Evolutionary conservation across 2,329 filamentous ascomycete species (phyloP).

Genomic region (Macrophomina phaseolina): DNA sequence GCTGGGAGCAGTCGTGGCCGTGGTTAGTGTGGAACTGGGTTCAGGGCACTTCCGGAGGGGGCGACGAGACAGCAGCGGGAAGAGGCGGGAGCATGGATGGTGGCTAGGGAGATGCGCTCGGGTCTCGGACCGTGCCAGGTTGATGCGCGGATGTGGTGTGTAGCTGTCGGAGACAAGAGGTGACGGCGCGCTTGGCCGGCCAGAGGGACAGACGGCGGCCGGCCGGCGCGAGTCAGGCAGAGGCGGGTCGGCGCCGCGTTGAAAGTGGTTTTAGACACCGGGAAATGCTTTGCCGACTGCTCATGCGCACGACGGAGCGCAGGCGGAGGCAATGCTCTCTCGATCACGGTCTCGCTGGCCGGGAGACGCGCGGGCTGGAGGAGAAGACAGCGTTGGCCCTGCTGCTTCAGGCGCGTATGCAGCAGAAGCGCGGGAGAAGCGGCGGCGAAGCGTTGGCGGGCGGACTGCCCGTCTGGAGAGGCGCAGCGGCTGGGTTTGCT

Average conservation of each 20-base stretch:
- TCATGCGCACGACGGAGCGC: neutral
- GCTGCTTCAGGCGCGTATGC: neutral
- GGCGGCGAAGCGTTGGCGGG: neutral
- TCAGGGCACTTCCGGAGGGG: neutral
- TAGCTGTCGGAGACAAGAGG: too few species aligned
- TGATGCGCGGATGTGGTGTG: too few species aligned
- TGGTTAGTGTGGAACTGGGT: too few species aligned
- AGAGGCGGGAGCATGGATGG: neutral
- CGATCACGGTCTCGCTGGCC: neutral
- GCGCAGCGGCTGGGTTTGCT: neutral
- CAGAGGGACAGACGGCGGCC: neutral
- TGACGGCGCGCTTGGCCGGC: too few species aligned
- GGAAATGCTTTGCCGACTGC: neutral
- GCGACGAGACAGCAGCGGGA: neutral
- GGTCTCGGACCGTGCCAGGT: neutral
- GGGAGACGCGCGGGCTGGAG: neutral
- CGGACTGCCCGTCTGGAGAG: neutral
- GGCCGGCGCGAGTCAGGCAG: neutral
- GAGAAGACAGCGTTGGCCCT: neutral
- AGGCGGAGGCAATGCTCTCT: neutral
- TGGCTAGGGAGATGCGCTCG: neutral
- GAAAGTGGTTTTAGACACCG: neutral
- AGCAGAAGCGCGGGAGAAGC: constrained; percentile 9
- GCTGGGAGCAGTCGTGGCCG: too few species aligned
- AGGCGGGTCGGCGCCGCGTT: neutral